Evolutionary conservation across 139 green algal species (phyloP), one percentile per base, ranked within the genome.

Genomic region (Chlamydomonas asymmetrica): DNA sequence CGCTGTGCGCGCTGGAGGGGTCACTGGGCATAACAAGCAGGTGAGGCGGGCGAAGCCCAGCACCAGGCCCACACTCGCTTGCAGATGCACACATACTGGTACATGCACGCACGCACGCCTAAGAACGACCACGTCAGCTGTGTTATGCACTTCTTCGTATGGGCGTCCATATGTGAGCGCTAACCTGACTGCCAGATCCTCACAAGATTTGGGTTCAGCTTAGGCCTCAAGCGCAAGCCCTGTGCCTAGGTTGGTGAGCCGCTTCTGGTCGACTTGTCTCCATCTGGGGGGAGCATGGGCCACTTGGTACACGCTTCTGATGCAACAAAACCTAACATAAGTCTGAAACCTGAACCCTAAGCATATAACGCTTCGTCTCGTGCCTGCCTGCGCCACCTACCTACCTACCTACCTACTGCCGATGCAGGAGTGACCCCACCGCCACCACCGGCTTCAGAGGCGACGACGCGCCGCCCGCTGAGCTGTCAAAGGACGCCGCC

Each of bases 1-100:
- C 73, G 20, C 83, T 97, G 73, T 93, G 87, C 63, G 86, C 85
- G 8, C 84, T 95, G 66, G 90, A 96, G 77, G 64, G 49, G 9
- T 48, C 80, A 39, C 85, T 97, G 62, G 92, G 91, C 65, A 88
- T 97, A 29, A 70, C 82, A 4, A 73, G 88, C 59, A 87, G 87
- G 87, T 91, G 61, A 63, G 71, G 10, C 43, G 72, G 18, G n/a
- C n/a, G n/a, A n/a, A n/a, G n/a, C n/a, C n/a, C n/a, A 43, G 4
- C 25, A 49, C 43, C 4, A 9, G 32, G 63, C 6, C 16, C 23
- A 71, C 40, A 6, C n/a, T 60, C 43, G 35, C 27, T 41, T 57
- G 65, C 38, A 62, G 39, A n/a, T 72, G 41, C n/a, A 22, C 39
- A 13, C n/a, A 16, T n/a, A 40, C 7, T 18, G 59, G 59, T 39